Base-by-base conservation (phyloP, 805 yeast species). In the Scheffersomyces coipomensis region DNA sequence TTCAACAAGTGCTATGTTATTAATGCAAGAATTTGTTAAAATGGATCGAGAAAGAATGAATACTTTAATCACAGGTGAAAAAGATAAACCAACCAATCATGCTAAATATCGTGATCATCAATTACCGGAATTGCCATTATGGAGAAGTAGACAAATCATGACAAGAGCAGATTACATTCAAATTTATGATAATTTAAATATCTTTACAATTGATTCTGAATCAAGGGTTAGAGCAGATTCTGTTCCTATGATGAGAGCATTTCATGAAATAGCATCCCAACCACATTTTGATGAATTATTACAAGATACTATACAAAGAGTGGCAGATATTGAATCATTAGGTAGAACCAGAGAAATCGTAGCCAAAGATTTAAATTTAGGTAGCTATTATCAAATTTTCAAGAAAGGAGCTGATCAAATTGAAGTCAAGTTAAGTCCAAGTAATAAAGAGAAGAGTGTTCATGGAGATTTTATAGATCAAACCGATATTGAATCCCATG, bases 241-340 rank as follows among this genome's bases (percentile, higher is more conserved):
- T 7, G 84, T 85, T 2, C 90, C 91, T 1, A 86, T 87, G 95
- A 85, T 87, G 95, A 74, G 90, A 48, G 95, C 91, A 4, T 87
- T 87, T 56, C 78, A 85, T 43, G 95, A 87, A 54, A 83, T 87
- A 37, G 82, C 83, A 2, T 64, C 77, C 2, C 81, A 78, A 59
- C 85, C 87, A 1, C 85, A 83, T 7, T 87, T 87, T 47, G 81
- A 83, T 33, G 75, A 80, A 41, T 62, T 86, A 17, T 60, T 87
- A 21, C 73, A 75, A 13, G 85, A 83, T 36, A 82, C 91, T 0
- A 60, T 78, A 8, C 78, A 81, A 37, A 65, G 95, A 35, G 85
- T 87, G 2, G 73, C 77, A 3, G 91, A 81, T 19, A 87, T 87
- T 35, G 95, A 87, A 60, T 75, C 88, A 0, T 65, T 87, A 39